Percentiles rank a stretch among this genome's conserved stretches.
These are phyloP conservation scores for Penicillium occitanis DNA, from an alignment of 2,329 filamentous ascomycete species.

Conservation along the genomic window DNA sequence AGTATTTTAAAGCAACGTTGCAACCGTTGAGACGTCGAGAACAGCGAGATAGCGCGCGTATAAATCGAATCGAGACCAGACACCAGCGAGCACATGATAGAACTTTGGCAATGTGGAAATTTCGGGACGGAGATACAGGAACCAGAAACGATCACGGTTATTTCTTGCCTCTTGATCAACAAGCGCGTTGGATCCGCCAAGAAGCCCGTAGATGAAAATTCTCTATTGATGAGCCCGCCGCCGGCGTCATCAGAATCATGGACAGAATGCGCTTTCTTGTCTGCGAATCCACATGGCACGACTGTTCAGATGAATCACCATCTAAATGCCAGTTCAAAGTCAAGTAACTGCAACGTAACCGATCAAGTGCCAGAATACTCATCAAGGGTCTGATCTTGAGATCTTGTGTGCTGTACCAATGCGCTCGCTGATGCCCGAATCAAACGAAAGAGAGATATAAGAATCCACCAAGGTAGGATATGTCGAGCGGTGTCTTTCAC, in stretches of 20 bases:
- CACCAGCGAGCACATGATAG: slow-evolving; percentile 60
- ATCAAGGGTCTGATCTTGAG: not conserved
- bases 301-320: slow-evolving; percentile 17
- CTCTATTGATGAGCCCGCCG: not conserved
- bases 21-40: slow-evolving; percentile 29
- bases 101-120: slow-evolving; percentile 34
- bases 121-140: not conserved
- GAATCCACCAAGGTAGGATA: slow-evolving; percentile 31
- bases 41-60: slow-evolving; percentile 29
- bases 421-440: slow-evolving; percentile 53
- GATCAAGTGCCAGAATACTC: not conserved
- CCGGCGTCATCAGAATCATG: not conserved
- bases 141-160: not conserved
- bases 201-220: not conserved
- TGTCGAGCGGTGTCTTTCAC: slow-evolving; percentile 27
- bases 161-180: not conserved
- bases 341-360: not conserved
- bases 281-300: slow-evolving; percentile 1
- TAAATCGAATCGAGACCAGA: slow-evolving; percentile 33
- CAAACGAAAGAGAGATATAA: slow-evolving; percentile 25
- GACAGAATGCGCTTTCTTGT: not conserved
- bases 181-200: not conserved
- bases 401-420: slow-evolving; percentile 40
- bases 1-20: slow-evolving; percentile 42
- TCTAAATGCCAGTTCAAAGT: not conserved